A percentile compares a stretch with the other conserved stretches of the same genome.
These are phyloP conservation scores for Aspergillus tamarii DNA, from an alignment of 2,329 filamentous ascomycete genomes.

Conservation along the genomic window DNA sequence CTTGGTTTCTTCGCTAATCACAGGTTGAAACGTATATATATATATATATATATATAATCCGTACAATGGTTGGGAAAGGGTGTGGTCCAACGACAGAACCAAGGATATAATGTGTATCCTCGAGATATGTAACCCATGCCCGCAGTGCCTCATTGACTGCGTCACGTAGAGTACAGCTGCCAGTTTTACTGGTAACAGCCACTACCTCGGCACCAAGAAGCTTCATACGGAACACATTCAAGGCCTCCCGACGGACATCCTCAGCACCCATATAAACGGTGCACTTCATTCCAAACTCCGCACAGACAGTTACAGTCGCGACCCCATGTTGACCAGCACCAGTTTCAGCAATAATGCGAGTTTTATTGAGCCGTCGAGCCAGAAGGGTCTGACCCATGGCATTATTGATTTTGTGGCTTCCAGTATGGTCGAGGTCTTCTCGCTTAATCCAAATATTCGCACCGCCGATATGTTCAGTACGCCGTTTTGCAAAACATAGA, in stretches of 20 bases:
- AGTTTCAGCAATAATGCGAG: neutral
- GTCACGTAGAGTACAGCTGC: neutral
- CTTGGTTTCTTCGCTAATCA: neutral
- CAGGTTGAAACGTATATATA: conserved; percentile 4
- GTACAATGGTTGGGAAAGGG: conserved; percentile 1
- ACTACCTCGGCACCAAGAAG: neutral
- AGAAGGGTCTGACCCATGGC: conserved; percentile 85
- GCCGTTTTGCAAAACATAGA: neutral
- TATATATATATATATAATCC: too few species aligned
- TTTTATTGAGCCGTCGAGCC: conserved; percentile 83
- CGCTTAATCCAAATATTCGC: conserved; percentile 94
- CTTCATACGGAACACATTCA: neutral
- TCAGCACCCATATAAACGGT: neutral
- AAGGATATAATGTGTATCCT: neutral
- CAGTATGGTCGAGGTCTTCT: conserved; percentile 92
- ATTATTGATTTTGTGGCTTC: conserved; percentile 97
- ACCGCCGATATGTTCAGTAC: conserved; percentile 35
- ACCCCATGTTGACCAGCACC: neutral
- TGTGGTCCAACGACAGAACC: neutral
- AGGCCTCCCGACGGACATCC: neutral
- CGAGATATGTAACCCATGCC: neutral
- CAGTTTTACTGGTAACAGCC: neutral
- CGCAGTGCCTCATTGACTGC: neutral
- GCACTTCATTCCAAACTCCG: neutral
- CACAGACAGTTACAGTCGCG: neutral